Conservation (phyloP, 208 protist genomes). For the Herpetomonas muscarum region DNA sequence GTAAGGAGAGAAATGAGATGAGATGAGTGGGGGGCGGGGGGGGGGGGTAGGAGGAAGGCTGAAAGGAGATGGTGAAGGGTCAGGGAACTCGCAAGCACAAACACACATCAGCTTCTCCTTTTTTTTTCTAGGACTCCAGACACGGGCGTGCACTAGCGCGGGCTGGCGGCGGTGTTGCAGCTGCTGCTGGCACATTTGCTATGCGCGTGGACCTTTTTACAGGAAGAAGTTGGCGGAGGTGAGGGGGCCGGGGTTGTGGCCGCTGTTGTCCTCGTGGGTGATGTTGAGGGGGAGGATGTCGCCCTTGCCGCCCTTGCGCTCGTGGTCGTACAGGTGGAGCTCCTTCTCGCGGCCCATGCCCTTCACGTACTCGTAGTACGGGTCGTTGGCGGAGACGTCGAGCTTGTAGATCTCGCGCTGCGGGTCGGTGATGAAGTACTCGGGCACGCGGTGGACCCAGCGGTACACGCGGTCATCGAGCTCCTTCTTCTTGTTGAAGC, state of each 20-base stretch:
- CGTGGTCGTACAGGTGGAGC: constrained; percentile 34
- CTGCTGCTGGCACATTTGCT: no score
- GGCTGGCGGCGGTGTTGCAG: no score
- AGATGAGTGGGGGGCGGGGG: neutral
- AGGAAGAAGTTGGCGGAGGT: constrained; percentile 18
- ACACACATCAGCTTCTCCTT: no score
- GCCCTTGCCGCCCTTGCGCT: constrained; percentile 42
- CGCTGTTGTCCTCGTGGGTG: constrained; percentile 47
- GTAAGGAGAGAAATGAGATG: constrained; percentile 9
- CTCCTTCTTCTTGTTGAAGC: constrained; percentile 86
- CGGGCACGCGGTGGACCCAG: constrained; percentile 77
- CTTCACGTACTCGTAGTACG: constrained; percentile 77
- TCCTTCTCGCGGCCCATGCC: constrained; percentile 70
- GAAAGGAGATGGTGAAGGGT: neutral
- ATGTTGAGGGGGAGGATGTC: constrained; percentile 51
- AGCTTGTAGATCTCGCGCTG: constrained; percentile 65
- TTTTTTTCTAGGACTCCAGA: no score
- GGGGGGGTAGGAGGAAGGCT: constrained; percentile 2
- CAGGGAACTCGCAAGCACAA: no score
- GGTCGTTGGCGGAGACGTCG: constrained; percentile 64
- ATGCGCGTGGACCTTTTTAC: no score
- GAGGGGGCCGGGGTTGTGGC: constrained; percentile 58
- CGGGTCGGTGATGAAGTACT: constrained; percentile 58
- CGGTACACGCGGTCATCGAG: constrained; percentile 75
- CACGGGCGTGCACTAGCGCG: no score